A percentile compares a stretch with the other conserved stretches of the same genome.
These are phyloP conservation scores for Scheffersomyces parashehatae DNA, from an alignment of 1,139 yeast species.

Conservation along the genomic window DNA sequence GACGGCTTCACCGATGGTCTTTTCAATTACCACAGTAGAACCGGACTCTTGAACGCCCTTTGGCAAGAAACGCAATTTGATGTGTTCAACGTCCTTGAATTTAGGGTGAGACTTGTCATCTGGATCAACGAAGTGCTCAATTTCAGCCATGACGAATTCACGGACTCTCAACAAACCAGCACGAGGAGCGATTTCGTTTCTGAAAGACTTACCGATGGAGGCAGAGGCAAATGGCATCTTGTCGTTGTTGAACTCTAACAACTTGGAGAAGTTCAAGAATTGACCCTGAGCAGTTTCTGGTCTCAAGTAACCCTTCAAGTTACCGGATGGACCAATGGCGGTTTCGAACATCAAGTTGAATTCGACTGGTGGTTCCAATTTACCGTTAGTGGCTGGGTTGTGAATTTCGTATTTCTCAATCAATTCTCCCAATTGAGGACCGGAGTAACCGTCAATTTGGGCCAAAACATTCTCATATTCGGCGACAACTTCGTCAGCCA, in stretches of 20 bases:
- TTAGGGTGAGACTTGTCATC: slow-evolving; percentile 77
- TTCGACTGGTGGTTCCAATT: slow-evolving; percentile 86
- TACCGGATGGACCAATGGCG: slow-evolving; percentile 98
- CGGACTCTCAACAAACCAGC: slow-evolving; percentile 97
- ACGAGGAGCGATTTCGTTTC: slow-evolving; percentile 98
- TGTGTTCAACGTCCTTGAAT: slow-evolving; percentile 73
- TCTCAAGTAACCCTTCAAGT: slow-evolving; percentile 89
- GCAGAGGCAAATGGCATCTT: slow-evolving; percentile 99
- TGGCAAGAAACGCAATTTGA: slow-evolving; percentile 77
- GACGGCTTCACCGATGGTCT: slow-evolving; percentile 90
- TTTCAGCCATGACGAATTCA: slow-evolving; percentile 99
- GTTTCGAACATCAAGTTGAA: slow-evolving; percentile 99
- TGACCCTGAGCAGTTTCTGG: slow-evolving; percentile 99
- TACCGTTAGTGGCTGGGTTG: slow-evolving; percentile 88
- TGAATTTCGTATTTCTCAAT: slow-evolving; percentile 78
- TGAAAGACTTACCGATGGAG: slow-evolving; percentile 95
- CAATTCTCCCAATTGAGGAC: slow-evolving; percentile 86
- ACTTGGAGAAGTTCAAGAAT: slow-evolving; percentile 89
- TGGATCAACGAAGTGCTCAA: slow-evolving; percentile 98
- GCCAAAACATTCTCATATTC: slow-evolving; percentile 90
- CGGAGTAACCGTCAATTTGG: slow-evolving; percentile 92
- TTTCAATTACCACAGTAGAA: slow-evolving; percentile 61
- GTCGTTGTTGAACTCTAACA: slow-evolving; percentile 91
- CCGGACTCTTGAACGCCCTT: slow-evolving; percentile 87
- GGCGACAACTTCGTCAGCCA: slow-evolving; percentile 73